Conservation (phyloP, 139 green algal species). For the Coelastrella sp. region DNA sequence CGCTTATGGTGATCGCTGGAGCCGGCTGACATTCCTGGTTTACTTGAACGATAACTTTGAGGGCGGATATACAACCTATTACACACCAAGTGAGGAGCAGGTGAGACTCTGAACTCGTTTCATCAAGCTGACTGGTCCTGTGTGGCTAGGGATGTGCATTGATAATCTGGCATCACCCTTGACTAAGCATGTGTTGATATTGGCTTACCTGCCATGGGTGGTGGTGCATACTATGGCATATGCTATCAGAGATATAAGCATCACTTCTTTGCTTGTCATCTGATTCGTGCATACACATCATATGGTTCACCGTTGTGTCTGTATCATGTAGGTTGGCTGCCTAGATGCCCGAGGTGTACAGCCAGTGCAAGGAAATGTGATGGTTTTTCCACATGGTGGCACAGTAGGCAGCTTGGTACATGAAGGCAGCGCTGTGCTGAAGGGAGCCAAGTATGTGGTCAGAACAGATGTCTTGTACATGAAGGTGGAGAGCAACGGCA, state of each 20-base stretch:
- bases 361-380: conserved; percentile 56
- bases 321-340: conserved; percentile 14
- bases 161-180: no score
- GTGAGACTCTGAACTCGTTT: no score
- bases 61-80: conserved; percentile 69
- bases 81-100: conserved; percentile 47
- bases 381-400: conserved; percentile 73
- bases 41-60: conserved; percentile 57
- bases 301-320: background rate
- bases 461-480: conserved; percentile 57
- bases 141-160: no score
- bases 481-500: background rate
- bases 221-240: no score
- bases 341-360: conserved; percentile 62
- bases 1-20: conserved; percentile 53
- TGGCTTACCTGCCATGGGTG: no score
- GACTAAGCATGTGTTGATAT: no score
- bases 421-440: conserved; percentile 46
- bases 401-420: conserved; percentile 57
- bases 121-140: no score
- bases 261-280: no score
- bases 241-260: no score
- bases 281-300: no score
- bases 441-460: conserved; percentile 52
- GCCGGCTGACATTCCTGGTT: conserved; percentile 47